Evolutionary conservation across 495 filamentous ascomycete species (phyloP).

Genomic region (Staphylotrichum tortipilum): DNA sequence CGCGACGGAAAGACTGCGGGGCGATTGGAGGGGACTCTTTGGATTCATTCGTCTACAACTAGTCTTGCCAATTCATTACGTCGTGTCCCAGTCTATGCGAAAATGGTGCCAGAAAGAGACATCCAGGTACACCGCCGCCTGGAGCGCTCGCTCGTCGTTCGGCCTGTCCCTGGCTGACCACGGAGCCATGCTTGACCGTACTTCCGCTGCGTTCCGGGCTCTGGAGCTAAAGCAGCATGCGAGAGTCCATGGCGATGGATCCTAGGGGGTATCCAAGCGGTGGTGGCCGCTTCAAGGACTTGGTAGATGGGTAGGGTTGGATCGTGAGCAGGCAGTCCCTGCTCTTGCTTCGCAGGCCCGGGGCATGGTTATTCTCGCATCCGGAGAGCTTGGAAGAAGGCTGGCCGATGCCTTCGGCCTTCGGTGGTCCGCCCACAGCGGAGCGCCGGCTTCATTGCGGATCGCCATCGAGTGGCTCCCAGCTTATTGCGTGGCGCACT

Average conservation of each 20-base stretch:
- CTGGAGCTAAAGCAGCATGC: too few species aligned
- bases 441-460: background rate
- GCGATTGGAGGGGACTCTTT: too few species aligned
- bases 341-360: background rate
- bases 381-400: background rate
- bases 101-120: background rate
- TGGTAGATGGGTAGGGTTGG: background rate
- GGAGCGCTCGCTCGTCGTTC: background rate
- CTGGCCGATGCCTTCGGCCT: background rate
- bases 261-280: background rate
- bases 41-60: background rate
- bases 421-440: background rate
- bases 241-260: too few species aligned
- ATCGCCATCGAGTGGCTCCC: background rate
- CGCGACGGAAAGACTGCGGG: too few species aligned
- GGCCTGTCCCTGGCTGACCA: background rate
- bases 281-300: background rate
- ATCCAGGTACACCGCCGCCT: background rate
- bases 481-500: slow-evolving; percentile 80
- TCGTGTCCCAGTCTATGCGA: background rate
- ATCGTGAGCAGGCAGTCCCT: background rate
- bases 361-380: background rate
- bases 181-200: background rate
- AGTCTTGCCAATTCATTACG: background rate
- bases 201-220: too few species aligned